A percentile compares a stretch with the other conserved stretches of the same genome.
These are phyloP conservation scores for Petrea volubilis DNA, from an alignment of 257 asterid genomes.

Conservation along the genomic window DNA sequence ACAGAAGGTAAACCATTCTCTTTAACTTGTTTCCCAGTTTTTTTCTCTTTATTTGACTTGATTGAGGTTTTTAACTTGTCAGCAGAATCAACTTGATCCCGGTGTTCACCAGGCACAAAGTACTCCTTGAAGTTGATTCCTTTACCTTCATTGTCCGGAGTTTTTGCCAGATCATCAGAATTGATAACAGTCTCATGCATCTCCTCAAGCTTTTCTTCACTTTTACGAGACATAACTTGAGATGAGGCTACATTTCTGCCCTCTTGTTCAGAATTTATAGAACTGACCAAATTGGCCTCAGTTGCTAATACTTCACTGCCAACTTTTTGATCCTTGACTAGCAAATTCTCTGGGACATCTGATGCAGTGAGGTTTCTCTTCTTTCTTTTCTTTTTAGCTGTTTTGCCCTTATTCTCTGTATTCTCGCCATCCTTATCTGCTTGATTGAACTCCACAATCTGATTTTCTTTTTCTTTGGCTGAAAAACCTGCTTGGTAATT, in stretches of 20 bases:
- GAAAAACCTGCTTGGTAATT: slow-evolving; percentile 22
- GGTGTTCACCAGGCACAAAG: slow-evolving; percentile 45
- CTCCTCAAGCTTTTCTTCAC: slow-evolving; percentile 31
- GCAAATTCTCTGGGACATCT: slow-evolving; percentile 32
- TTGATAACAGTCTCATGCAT: slow-evolving; percentile 26
- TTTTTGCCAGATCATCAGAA: slow-evolving; percentile 31
- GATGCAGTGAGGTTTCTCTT: slow-evolving; percentile 33
- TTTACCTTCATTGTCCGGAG: slow-evolving; percentile 30
- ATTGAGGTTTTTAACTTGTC: slow-evolving; percentile 22
- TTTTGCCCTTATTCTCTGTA: slow-evolving; percentile 29
- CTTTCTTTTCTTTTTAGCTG: slow-evolving; percentile 38
- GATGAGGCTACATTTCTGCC: slow-evolving; percentile 23
- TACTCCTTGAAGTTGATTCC: slow-evolving; percentile 59
- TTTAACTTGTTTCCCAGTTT: slow-evolving; percentile 21
- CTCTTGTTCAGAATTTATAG: slow-evolving; percentile 23
- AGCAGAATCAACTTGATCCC: slow-evolving; percentile 29
- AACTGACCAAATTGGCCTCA: slow-evolving; percentile 21
- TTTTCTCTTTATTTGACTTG: slow-evolving; percentile 21
- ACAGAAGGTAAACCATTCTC: slow-evolving; percentile 33
- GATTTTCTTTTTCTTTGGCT: slow-evolving; percentile 26
- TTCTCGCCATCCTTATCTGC: slow-evolving; percentile 23
- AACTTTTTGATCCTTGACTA: slow-evolving; percentile 32
- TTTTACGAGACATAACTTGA: slow-evolving; percentile 25
- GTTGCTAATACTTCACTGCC: slow-evolving; percentile 32
- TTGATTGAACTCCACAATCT: slow-evolving; percentile 30